Evolutionary conservation across 1,284 basidiomycete genomes (phyloP), one percentile per base, ranked within the genome.

Genomic region (Ceratobasidium sp.): DNA sequence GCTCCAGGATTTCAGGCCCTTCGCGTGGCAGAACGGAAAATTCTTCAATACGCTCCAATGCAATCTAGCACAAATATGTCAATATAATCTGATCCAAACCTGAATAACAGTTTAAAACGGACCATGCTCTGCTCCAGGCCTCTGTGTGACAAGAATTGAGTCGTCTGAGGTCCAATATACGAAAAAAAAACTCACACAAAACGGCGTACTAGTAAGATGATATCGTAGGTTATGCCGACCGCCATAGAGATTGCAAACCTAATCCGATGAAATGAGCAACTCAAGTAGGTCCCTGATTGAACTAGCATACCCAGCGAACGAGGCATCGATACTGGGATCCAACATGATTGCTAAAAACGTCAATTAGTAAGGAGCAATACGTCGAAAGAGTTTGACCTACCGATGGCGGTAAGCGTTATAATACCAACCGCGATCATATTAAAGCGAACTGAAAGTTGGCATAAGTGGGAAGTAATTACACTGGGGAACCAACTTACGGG

Each of bases 121-220:
- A 92, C 96, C 95, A 98, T 96, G 26, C 92, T 93, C 84, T 98
- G 95, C 83, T 98, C 96, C 23, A 98, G 87, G 57, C 94, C 91
- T 1, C 78, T 78, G 20, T 4, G 48, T 12, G 17, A 17, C 26
- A 20, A 54, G 33, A 33, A 33, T 1, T 33, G 33, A 33, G 33
- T 33, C 33, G 33, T 33, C 33, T 33, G 33, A 33, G 33, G 33
- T 33, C 33, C 33, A 33, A 1, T 33, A 33, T 4, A 33, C 33
- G 33, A 65, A 40, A 5, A 62, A 12, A 48, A 17, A 26, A 59
- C 77, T 54, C 59, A 79, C 66, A 80, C 83, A 57, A 80, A 83
- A 26, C 83, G 79, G 40, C 83, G 78, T 3, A 86, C 86, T 23
- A 87, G 84, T 78, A 83, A 80, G 78, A 93, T 87, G 56, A 96